These are phyloP conservation scores for Leucocoprinus birnbaumii DNA, from an alignment of 768 basidiomycete species.

Conservation along the genomic window DNA sequence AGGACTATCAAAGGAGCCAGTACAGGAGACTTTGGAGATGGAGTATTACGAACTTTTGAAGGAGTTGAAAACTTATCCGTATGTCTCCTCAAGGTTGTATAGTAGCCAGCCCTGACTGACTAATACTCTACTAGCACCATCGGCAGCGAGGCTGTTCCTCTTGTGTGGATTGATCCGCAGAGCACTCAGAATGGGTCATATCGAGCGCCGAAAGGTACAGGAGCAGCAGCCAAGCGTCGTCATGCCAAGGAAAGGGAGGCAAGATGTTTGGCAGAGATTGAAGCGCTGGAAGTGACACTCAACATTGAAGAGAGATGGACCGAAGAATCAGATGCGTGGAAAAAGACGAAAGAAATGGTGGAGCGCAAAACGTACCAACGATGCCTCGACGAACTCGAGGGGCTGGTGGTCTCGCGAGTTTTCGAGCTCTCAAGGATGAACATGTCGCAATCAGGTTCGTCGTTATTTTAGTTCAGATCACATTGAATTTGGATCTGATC, in stretches of 20 bases:
- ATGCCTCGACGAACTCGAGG: constrained; percentile 20
- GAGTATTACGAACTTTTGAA: constrained; percentile 16
- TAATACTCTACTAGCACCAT: too few species aligned
- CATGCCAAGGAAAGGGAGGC: too few species aligned
- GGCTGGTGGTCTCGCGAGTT: constrained; percentile 18
- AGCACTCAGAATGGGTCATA: too few species aligned
- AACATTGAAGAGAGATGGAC: constrained; percentile 15
- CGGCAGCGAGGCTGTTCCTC: too few species aligned
- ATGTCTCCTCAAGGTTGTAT: too few species aligned
- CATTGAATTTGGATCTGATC: too few species aligned
- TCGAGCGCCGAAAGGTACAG: too few species aligned
- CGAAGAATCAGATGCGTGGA: constrained; percentile 8
- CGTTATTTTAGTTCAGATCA: too few species aligned
- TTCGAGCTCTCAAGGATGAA: constrained; percentile 26
- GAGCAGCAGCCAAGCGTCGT: too few species aligned
- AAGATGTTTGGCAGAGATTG: too few species aligned
- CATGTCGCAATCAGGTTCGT: constrained; percentile 25
- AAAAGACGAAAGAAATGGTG: background rate
- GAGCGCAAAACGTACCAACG: constrained; percentile 10
- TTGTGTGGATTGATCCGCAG: too few species aligned
- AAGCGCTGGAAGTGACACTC: constrained; percentile 13
- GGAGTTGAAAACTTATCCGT: constrained; percentile 8
- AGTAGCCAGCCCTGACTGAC: too few species aligned
- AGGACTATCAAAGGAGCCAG: constrained; percentile 13
- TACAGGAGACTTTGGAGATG: constrained; percentile 15